A percentile compares a stretch with the other conserved stretches of the same genome.
These are phyloP conservation scores for Cryptosporidium xiaoi DNA, from an alignment of 169 alveolate species.

Conservation along the genomic window DNA sequence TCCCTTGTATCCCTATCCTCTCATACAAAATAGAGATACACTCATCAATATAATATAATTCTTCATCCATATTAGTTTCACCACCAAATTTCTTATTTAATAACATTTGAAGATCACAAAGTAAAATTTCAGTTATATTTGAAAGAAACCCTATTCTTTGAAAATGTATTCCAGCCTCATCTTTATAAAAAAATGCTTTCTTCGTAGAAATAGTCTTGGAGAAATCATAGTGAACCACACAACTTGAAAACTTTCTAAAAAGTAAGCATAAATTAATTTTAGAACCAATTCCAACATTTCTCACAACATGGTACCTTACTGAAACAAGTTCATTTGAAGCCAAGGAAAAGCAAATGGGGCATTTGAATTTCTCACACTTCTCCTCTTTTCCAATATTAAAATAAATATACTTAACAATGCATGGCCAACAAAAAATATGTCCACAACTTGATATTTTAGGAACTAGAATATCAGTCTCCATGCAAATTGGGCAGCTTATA, in stretches of 20 bases:
- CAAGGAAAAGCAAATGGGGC: conserved; percentile 61
- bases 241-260: conserved; percentile 26
- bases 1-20: not conserved
- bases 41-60: conserved; percentile 40
- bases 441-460: conserved; percentile 70
- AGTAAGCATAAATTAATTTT: conserved; percentile 46
- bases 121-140: not conserved
- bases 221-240: conserved; percentile 3
- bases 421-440: conserved; percentile 74
- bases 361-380: conserved; percentile 5
- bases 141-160: conserved; percentile 54
- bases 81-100: conserved; percentile 1
- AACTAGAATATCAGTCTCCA: conserved; percentile 48
- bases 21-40: conserved; percentile 40
- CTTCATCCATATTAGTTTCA: not conserved
- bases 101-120: conserved; percentile 51
- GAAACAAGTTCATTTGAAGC: conserved; percentile 54
- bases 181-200: conserved; percentile 13
- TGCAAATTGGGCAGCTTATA: conserved; percentile 58
- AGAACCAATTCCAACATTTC: conserved; percentile 6
- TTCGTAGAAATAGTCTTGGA: not conserved
- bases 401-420: conserved; percentile 37
- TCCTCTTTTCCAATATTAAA: conserved; percentile 4
- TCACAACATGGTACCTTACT: conserved; percentile 45
- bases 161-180: conserved; percentile 48